Evolutionary conservation across 2,329 filamentous ascomycete species (phyloP).

Genomic region (Ophiostoma piceae): DNA sequence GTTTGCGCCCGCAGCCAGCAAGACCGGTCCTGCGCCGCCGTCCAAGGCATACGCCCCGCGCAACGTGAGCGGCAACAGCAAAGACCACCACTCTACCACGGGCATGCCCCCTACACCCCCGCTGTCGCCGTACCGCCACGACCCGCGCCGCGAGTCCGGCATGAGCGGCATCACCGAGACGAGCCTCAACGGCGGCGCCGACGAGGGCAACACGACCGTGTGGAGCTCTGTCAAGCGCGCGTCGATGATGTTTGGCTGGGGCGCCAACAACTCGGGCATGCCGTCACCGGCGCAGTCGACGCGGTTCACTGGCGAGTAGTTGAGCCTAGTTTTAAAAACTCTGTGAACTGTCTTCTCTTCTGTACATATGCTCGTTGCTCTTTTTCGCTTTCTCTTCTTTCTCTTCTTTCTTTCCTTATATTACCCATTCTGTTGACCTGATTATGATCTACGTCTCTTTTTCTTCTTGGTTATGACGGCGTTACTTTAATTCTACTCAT

Average conservation of each 20-base stretch:
- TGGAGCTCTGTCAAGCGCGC: constrained; percentile 23
- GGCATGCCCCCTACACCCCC: constrained; percentile 24
- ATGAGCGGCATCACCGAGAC: constrained; percentile 22
- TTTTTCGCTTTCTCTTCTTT: neutral
- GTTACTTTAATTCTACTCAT: constrained; percentile 1
- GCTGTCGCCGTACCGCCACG: constrained; percentile 20
- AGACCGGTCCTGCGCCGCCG: neutral
- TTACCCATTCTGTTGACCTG: neutral
- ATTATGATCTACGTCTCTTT: constrained; percentile 4
- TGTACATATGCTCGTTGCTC: neutral
- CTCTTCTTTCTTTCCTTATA: neutral
- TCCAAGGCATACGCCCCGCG: neutral
- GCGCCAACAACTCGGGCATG: neutral
- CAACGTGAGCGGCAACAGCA: neutral
- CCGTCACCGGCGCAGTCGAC: constrained; percentile 13
- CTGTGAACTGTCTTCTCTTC: neutral
- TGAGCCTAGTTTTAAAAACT: constrained; percentile 11
- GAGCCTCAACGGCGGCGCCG: constrained; percentile 11
- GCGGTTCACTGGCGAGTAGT: constrained; percentile 22
- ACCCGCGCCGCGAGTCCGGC: constrained; percentile 20
- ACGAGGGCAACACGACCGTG: neutral
- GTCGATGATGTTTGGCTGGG: constrained; percentile 20
- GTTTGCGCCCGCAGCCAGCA: neutral
- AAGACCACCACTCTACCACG: neutral
- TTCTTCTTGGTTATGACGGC: neutral